Conservation (phyloP, 768 basidiomycete species). For the Boletus subparvulus region DNA sequence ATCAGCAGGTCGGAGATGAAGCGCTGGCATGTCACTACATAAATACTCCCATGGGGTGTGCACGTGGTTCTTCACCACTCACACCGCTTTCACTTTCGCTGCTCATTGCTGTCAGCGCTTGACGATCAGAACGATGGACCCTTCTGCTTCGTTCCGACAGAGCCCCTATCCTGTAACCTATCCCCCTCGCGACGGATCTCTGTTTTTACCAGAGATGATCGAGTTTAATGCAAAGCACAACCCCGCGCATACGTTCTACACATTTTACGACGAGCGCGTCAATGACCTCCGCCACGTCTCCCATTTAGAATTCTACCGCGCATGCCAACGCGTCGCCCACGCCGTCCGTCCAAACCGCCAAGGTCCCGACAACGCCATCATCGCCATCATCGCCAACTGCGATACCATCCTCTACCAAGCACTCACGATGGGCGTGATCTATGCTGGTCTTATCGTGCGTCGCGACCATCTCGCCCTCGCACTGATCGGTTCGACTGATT, state of each 20-base stretch:
- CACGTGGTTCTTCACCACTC: too few relatives aligned
- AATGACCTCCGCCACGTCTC: slow-evolving; percentile 31
- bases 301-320: slow-evolving; percentile 45
- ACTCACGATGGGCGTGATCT: slow-evolving; percentile 34
- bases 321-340: slow-evolving; percentile 44
- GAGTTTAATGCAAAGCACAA: slow-evolving; percentile 35
- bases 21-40: too few relatives aligned
- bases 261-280: slow-evolving; percentile 27
- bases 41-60: too few relatives aligned
- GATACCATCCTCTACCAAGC: slow-evolving; percentile 46
- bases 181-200: slow-evolving; percentile 35
- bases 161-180: not conserved
- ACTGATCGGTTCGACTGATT: not conserved
- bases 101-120: too few relatives aligned
- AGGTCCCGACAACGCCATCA: slow-evolving; percentile 33
- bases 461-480: too few relatives aligned
- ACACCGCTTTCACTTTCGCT: too few relatives aligned
- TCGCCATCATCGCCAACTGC: slow-evolving; percentile 39
- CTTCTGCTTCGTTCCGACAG: too few relatives aligned
- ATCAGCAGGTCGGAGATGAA: too few relatives aligned
- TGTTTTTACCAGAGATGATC: slow-evolving; percentile 22
- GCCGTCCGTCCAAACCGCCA: slow-evolving; percentile 34
- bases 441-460: not conserved
- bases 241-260: slow-evolving; percentile 30
- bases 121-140: too few relatives aligned